Conservation (phyloP, 2,329 filamentous ascomycete genomes). For the Colletotrichum horii region DNA sequence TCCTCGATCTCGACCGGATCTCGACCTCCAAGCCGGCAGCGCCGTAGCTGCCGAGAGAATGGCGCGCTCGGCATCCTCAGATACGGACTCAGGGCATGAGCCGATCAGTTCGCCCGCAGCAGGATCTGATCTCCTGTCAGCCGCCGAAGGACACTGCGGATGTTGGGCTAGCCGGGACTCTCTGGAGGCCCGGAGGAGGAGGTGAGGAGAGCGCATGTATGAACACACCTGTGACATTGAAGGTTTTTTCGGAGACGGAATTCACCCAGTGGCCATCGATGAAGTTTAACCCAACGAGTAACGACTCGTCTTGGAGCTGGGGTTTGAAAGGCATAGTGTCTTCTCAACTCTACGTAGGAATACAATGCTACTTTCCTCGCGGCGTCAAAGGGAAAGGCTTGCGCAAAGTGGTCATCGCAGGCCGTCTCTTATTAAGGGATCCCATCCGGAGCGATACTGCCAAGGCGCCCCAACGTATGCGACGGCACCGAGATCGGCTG, state of each 20-base stretch:
- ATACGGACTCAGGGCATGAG: slow-evolving; percentile 82
- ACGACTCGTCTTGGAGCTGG: background rate
- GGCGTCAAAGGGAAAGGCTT: background rate
- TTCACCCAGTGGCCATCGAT: background rate
- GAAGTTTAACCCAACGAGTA: background rate
- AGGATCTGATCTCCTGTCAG: slow-evolving; percentile 65
- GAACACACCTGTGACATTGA: background rate
- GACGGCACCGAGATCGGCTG: background rate
- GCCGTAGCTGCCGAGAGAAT: slow-evolving; percentile 82
- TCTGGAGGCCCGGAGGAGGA: background rate
- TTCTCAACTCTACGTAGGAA: background rate
- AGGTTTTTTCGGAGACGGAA: background rate
- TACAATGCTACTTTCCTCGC: background rate
- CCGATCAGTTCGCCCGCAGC: slow-evolving; percentile 82
- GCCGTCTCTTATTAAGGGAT: background rate
- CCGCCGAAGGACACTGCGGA: slow-evolving; percentile 24
- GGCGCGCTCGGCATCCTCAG: slow-evolving; percentile 77
- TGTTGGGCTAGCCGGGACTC: background rate
- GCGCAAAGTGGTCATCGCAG: background rate
- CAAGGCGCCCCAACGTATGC: background rate
- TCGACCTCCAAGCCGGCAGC: slow-evolving; percentile 71
- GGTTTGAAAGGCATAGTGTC: background rate
- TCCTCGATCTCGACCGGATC: slow-evolving; percentile 76
- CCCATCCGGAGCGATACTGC: background rate
- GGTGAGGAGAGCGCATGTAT: background rate